Evolutionary conservation across 2,329 filamentous ascomycete species (phyloP), one percentile per base, ranked within the genome.

Genomic region (Conoideocrella luteorostrata): DNA sequence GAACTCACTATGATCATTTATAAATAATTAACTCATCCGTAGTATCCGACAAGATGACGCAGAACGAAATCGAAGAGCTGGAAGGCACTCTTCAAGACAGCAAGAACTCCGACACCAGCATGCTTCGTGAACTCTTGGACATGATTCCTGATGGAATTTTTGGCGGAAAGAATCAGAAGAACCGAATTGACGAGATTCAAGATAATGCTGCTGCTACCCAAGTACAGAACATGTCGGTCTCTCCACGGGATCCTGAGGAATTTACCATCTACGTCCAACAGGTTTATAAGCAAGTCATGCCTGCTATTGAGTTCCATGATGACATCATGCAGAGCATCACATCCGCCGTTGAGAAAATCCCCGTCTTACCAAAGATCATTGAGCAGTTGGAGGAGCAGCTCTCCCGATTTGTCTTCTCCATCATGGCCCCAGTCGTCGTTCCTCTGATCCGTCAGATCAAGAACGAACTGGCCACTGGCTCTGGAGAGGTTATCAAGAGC

Each of bases 231-330:
- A 74, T 84, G 55, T 72, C 74, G 20, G 79, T 95, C 49, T 86
- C 82, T 9, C 89, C 88, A 5, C 80, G 82, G 42, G 75, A 93
- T 45, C 87, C 89, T 1, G 90, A 95, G 61, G 86, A 86, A 53
- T 94, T 88, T 67, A 88, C 88, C 12, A 59, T 62, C n/a, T 87
- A 94, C 60, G 71, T 94, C 53, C 72, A 82, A 51, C 73, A 87
- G 49, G 72, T 89, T 40, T 85, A 84, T 52, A 69, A 76, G 60
- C 84, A 95, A 63, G 84, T 96, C 52, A 91, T 91, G 71, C 90
- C 91, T 1, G 85, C 88, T 50, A 84, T 96, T 47, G 77, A 95
- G 62, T 95, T 89, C 72, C 90, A 96, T 57, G 90, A 96, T 60
- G 81, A 91, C 39, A 71, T 95, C 47, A 82, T 96, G 75, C 82